Evolutionary conservation across 139 green algal genomes (phyloP), one percentile per base, ranked within the genome.

Genomic region (Pleodorina starrii): DNA sequence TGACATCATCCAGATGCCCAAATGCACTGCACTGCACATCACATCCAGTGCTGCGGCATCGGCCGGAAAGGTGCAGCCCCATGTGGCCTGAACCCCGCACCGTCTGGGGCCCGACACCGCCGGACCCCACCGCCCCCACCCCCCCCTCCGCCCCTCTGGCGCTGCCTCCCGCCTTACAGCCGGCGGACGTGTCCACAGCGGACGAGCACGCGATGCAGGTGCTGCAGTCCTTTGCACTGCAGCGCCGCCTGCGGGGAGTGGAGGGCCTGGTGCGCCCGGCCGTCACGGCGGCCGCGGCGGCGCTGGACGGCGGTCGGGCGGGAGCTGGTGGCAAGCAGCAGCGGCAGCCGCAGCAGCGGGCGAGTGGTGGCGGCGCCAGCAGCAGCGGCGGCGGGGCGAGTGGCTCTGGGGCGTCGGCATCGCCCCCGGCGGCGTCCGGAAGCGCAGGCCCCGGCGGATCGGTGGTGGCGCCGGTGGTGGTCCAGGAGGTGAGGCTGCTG

Each of bases 161-260:
- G n/a, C n/a, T n/a, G n/a, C n/a, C n/a, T n/a, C n/a, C n/a, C n/a
- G n/a, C n/a, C n/a, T n/a, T n/a, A n/a, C n/a, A n/a, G n/a, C n/a
- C n/a, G n/a, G n/a, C n/a, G n/a, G 54, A 66, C 2, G 54, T 66
- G 27, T 32, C 63, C 6, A 35, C 63, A 19, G 25, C 63, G 16
- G 63, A 69, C 23, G 82, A 88, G 63, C n/a, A 59, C 16, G 44
- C 82, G 32, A 43, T 88, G 82, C 82, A 88, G 43, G 2, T 88
- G 82, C 66, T 88, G 44, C 82, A 88, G 43, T 88, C 82, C n/a
- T 12, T 71, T 2, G 17, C 14, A 19, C 82, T 88, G 63, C 82
- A 88, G 66, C 82, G 82, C 23, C 63, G 82, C 1, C 44, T 88
- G 44, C 27, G 82, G 32, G 63, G 5, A 1, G 66, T 88, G 35